Conservation (phyloP, 331 rosid genomes). For the Acacia pycnantha region DNA sequence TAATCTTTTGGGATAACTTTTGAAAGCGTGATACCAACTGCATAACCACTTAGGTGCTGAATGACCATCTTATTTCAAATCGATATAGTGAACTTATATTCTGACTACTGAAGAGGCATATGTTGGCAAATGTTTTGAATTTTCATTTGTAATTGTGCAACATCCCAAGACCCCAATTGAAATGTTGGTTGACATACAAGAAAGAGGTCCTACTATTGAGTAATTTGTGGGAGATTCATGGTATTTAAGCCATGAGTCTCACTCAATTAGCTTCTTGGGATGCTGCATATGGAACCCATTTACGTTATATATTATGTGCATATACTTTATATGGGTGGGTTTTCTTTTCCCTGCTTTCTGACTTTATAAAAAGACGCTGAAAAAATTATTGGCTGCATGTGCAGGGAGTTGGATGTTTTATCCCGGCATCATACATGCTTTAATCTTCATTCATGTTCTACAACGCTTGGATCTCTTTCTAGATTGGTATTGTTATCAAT, state of each 20-base stretch:
- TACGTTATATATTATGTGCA: neutral
- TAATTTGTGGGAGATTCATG: neutral
- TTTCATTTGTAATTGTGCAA: neutral
- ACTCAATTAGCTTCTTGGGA: neutral
- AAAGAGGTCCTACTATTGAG: neutral
- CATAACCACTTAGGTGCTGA: constrained; percentile 5
- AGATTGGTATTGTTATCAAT: constrained; percentile 64
- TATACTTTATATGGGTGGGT: neutral
- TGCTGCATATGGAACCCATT: neutral
- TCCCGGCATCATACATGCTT: constrained; percentile 79
- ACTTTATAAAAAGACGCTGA: constrained; percentile 12
- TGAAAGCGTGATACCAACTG: constrained; percentile 7
- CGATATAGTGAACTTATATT: neutral
- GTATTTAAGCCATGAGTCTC: neutral
- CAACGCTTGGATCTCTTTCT: constrained; percentile 95
- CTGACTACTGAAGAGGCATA: constrained; percentile 8
- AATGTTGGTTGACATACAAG: neutral
- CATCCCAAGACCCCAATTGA: neutral
- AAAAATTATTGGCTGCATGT: constrained; percentile 24
- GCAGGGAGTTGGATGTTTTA: constrained; percentile 92
- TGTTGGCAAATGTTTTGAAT: constrained; percentile 19
- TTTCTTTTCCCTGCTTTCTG: neutral
- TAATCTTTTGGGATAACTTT: neutral
- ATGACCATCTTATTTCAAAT: constrained; percentile 17
- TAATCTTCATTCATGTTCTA: constrained; percentile 88